Base-by-base conservation (phyloP, 208 protist species). In the Tritrichomonas foetus region DNA sequence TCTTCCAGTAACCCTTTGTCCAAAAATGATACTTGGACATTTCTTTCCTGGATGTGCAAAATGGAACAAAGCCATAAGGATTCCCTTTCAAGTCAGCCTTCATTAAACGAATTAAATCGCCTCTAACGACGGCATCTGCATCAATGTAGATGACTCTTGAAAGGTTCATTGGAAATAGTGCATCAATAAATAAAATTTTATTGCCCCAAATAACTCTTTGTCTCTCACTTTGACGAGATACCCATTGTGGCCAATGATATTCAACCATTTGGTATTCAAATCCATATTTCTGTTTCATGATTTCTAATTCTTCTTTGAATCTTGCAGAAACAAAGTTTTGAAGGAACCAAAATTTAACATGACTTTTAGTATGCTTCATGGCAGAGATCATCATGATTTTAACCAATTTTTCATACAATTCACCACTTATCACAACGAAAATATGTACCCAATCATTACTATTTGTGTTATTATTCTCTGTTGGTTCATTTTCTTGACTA, bases 121-220 rank as follows among this genome's bases (percentile, higher is more conserved):
- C 94, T 25, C 97, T 82, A 47, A 97, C 96, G 5, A 97, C 95
- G 95, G 99, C 98, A 95, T 99, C 98, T 0, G 98, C 98, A 94
- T 99, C 98, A 13, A 99, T 97, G 94, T 99, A 99, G 94, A 99
- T 98, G 89, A 99, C 95, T 74, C 97, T 96, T 22, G 99, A 96
- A 0, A 99, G 96, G 66, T 97, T 95, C 44, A 97, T 93, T 13
- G 99, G 99, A 94, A 99, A 99, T 13, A 99, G 94, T 3, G 99
- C 98, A 95, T 99, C 99, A 3, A 99, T 96, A 96, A 99, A 99
- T 11, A 99, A 96, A 92, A 99, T 98, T 96, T 99, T 99, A 96
- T 99, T 97, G 27, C 96, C 98, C 99, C 98, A 99, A 94, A 99
- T 99, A 22, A 97, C 97, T 61, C 99, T 97, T 95, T 99, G 97